Evolutionary conservation across 2,329 filamentous ascomycete species (phyloP).

Genomic region (Nemania serpens): DNA sequence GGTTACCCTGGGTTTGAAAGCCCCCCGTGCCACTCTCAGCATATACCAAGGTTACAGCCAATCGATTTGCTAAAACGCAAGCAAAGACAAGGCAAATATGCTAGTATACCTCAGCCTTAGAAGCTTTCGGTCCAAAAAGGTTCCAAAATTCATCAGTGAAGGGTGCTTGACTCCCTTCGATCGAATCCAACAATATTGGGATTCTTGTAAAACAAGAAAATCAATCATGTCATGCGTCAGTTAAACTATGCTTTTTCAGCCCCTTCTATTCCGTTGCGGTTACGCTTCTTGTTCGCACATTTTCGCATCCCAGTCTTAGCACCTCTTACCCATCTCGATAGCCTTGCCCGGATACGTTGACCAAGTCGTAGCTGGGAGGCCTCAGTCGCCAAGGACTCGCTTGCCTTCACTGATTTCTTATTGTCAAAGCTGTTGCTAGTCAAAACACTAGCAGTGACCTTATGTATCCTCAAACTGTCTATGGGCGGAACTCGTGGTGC

Average conservation of each 20-base stretch:
- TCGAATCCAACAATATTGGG: conserved; percentile 38
- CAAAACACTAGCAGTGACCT: conserved; percentile 11
- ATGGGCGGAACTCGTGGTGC: neutral
- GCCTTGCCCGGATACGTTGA: conserved; percentile 34
- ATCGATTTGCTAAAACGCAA: conserved; percentile 31
- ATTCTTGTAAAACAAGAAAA: conserved; percentile 23
- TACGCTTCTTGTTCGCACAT: conserved; percentile 28
- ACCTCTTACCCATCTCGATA: conserved; percentile 37
- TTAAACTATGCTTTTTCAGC: conserved; percentile 13
- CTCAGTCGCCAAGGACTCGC: conserved; percentile 15
- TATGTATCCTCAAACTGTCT: conserved; percentile 10
- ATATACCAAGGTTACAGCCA: conserved; percentile 40
- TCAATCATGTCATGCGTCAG: conserved; percentile 15
- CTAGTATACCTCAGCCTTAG: conserved; percentile 25
- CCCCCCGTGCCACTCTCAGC: conserved; percentile 29
- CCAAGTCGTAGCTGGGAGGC: conserved; percentile 23
- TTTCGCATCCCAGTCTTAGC: conserved; percentile 34
- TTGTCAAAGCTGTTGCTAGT: conserved; percentile 21
- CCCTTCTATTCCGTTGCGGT: conserved; percentile 4
- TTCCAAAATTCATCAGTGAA: conserved; percentile 36
- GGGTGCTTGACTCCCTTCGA: conserved; percentile 26
- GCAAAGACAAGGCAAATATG: conserved; percentile 31
- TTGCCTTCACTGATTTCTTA: conserved; percentile 15
- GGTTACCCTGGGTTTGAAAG: conserved; percentile 37
- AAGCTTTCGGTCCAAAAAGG: conserved; percentile 33